Evolutionary conservation across 352 stramenopile species (phyloP).

Genomic region (Blastocystis sp.): DNA sequence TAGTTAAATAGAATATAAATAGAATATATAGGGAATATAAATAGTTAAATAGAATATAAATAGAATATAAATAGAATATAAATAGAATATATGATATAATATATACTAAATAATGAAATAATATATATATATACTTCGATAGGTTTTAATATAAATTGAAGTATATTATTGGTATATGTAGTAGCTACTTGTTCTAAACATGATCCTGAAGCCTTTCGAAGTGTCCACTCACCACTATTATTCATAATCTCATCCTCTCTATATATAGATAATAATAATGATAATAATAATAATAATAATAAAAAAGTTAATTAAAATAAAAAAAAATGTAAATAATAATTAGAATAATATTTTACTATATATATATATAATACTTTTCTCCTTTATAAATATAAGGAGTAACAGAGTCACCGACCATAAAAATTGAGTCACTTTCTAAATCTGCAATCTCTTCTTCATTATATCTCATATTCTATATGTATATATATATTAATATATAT

Average conservation of each 20-base stretch:
- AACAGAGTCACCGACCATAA: slow-evolving; percentile 1
- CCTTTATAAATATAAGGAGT: slow-evolving; percentile 12
- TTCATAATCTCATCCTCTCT: neutral
- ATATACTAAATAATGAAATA: too few relatives aligned
- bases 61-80: too few relatives aligned
- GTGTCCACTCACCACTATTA: slow-evolving; percentile 15
- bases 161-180: slow-evolving; percentile 2
- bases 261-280: too few relatives aligned
- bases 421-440: neutral
- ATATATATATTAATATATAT: neutral
- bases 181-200: slow-evolving; percentile 6
- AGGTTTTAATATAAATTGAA: slow-evolving; percentile 4
- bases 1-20: too few relatives aligned
- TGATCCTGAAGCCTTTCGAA: slow-evolving; percentile 9
- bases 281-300: too few relatives aligned
- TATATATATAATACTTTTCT: slow-evolving; percentile 2
- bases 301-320: too few relatives aligned
- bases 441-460: slow-evolving; percentile 7
- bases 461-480: slow-evolving; percentile 16
- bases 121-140: too few relatives aligned
- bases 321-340: too few relatives aligned
- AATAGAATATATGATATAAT: too few relatives aligned
- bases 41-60: too few relatives aligned
- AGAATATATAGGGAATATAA: too few relatives aligned
- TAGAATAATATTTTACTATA: neutral